Conservation (phyloP, 176 grass and related monocot genomes). For the Musa schizocarpa region DNA sequence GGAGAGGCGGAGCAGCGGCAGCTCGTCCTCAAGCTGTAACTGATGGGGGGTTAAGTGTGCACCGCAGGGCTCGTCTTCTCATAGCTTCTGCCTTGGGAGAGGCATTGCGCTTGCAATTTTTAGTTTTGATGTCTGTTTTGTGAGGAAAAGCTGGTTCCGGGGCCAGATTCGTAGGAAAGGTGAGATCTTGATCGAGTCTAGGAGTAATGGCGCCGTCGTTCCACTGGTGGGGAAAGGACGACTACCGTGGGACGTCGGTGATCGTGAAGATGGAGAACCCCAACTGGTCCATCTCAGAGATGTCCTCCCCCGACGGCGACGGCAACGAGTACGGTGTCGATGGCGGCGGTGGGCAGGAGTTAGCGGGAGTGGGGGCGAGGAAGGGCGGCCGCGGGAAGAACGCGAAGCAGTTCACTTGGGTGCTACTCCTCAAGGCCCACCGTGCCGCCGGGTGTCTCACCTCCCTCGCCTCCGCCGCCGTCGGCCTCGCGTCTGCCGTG, state of each 20-base stretch:
- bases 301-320: slow-evolving; percentile 10
- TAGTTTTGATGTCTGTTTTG: neutral
- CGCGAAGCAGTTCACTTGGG: slow-evolving; percentile 80
- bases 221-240: slow-evolving; percentile 35
- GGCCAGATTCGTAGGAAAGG: neutral
- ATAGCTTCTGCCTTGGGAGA: neutral
- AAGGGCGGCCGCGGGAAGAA: slow-evolving; percentile 52
- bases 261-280: slow-evolving; percentile 85
- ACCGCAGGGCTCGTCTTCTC: neutral
- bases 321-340: neutral
- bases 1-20: neutral
- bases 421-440: slow-evolving; percentile 71
- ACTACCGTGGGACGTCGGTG: slow-evolving; percentile 35
- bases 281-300: slow-evolving; percentile 69
- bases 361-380: slow-evolving; percentile 12
- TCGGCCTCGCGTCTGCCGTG: slow-evolving; percentile 39
- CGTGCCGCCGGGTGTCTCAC: slow-evolving; percentile 44
- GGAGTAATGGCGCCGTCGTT: slow-evolving; percentile 35
- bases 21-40: neutral
- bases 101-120: neutral
- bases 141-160: neutral
- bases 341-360: slow-evolving; percentile 7
- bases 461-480: slow-evolving; percentile 39
- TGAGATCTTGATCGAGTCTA: neutral
- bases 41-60: neutral